Evolutionary conservation across 1,139 yeast species (phyloP).

Genomic region (Yamadazyma dendronema): DNA sequence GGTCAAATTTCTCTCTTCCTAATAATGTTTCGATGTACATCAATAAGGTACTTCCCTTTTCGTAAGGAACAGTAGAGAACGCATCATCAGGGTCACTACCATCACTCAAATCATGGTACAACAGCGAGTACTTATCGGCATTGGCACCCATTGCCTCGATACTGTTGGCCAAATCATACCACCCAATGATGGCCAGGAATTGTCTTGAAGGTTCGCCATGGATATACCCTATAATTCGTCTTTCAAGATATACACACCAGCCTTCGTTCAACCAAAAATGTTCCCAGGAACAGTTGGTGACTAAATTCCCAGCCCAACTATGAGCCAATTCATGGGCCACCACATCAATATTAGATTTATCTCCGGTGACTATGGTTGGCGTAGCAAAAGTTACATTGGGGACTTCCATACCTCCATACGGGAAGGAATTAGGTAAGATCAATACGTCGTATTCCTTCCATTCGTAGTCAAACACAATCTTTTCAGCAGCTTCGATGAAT

Average conservation of each 20-base stretch:
- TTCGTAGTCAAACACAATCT: slow-evolving; percentile 75
- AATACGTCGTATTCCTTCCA: slow-evolving; percentile 85
- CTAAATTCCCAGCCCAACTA: slow-evolving; percentile 89
- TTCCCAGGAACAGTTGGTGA: slow-evolving; percentile 88
- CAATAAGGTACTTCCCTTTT: slow-evolving; percentile 81
- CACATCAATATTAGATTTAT: slow-evolving; percentile 81
- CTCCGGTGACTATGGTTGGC: slow-evolving; percentile 85
- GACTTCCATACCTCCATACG: slow-evolving; percentile 96
- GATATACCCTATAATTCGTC: slow-evolving; percentile 73
- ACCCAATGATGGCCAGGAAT: slow-evolving; percentile 82
- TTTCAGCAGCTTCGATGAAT: slow-evolving; percentile 78
- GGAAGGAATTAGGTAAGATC: slow-evolving; percentile 80
- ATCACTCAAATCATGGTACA: slow-evolving; percentile 68
- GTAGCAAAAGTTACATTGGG: slow-evolving; percentile 91
- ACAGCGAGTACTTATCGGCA: slow-evolving; percentile 55
- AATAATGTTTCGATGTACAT: slow-evolving; percentile 64
- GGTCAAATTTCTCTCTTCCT: slow-evolving; percentile 64
- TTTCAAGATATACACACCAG: slow-evolving; percentile 90
- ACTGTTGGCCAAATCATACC: slow-evolving; percentile 74
- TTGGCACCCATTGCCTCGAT: slow-evolving; percentile 59
- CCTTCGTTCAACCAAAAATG: slow-evolving; percentile 96
- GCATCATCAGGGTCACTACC: slow-evolving; percentile 85
- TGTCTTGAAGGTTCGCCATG: slow-evolving; percentile 80
- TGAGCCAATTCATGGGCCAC: slow-evolving; percentile 92
- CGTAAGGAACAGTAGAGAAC: slow-evolving; percentile 85